Base-by-base conservation (phyloP, 2,329 filamentous ascomycete species). In the Aspergillus ruber region DNA sequence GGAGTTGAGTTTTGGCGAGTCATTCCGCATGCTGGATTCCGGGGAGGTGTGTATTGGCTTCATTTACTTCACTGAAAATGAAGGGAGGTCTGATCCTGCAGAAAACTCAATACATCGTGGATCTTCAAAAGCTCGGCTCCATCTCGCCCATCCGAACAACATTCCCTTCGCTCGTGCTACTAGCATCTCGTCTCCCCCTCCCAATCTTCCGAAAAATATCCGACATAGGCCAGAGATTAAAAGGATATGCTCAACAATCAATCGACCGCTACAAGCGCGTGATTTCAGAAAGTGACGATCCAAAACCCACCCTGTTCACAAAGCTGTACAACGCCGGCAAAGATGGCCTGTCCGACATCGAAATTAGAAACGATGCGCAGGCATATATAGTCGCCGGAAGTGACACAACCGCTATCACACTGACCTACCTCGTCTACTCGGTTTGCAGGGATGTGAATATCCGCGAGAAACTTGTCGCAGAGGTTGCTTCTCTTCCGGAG, bases 1-100 rank as follows among this genome's bases (percentile, higher is more conserved):
- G 0, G 70, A 80, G 44, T 58, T 82, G 5, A 72, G 65, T 1
- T 82, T 82, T 57, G 78, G 79, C 0, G 71, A 80, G n/a, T 76
- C 76, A 0, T 81, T 81, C 48, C 60, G 63, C 0, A 74, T 75
- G 64, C 58, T 83, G 3, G 76, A 81, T 46, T 57, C 59, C 3
- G 76, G 75, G 13, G 59, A 74, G 62, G 75, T n/a, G 21, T 21
- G 21, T 21, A 21, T 21, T 21, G 21, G 6, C 6, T 5, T 6
- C 21, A 21, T 21, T 21, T 6, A 21, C 21, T 21, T 21, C 5
- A 21, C 21, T 17, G 43, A 21, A 10, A 7, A 44, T 41, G 8
- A 40, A 15, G 32, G 3, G 4, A 6, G 6, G 1, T 23, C 12
- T n/a, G 15, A 23, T 9, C 18, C 2, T n/a, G 7, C 20, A 73